Conservation (phyloP, 1,139 yeast genomes). For the Suhomyces anneliseae region DNA sequence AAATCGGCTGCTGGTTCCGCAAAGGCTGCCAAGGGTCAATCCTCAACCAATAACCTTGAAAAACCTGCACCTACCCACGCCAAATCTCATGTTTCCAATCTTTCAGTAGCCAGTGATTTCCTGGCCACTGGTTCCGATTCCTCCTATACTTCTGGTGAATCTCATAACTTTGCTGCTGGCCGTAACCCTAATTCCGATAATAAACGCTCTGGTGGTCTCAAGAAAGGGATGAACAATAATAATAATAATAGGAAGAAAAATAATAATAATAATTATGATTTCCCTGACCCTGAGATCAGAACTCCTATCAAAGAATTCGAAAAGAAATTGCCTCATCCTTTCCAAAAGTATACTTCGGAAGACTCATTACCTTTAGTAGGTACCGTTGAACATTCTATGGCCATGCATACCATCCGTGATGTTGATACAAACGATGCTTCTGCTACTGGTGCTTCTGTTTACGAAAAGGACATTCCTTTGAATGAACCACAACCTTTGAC, state of each 20-base stretch:
- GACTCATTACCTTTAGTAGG: conserved; percentile 6
- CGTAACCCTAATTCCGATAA: background rate
- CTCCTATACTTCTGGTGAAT: conserved; percentile 33
- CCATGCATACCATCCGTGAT: background rate
- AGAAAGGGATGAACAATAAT: background rate
- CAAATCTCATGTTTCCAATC: conserved; percentile 16
- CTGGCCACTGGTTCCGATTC: conserved; percentile 36
- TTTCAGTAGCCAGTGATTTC: conserved; percentile 34
- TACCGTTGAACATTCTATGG: background rate
- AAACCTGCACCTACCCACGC: conserved; percentile 13
- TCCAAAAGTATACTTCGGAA: conserved; percentile 6
- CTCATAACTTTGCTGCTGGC: conserved; percentile 12
- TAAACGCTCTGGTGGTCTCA: background rate
- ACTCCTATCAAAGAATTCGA: conserved; percentile 9
- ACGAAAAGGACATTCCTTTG: background rate
- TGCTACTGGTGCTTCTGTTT: background rate
- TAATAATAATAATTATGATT: conserved; percentile 3
- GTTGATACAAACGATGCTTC: background rate
- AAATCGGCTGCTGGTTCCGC: conserved; percentile 2
- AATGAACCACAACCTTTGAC: background rate
- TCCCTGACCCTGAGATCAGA: conserved; percentile 1
- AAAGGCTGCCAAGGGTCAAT: conserved; percentile 5
- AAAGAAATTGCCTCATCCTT: conserved; percentile 9
- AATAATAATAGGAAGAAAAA: background rate
- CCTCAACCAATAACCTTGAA: conserved; percentile 10